Percentiles rank a stretch among this genome's conserved stretches.
Evolutionary conservation across 2,329 filamentous ascomycete genomes (phyloP).

Genomic region (Penicillium aurantiogriseum): DNA sequence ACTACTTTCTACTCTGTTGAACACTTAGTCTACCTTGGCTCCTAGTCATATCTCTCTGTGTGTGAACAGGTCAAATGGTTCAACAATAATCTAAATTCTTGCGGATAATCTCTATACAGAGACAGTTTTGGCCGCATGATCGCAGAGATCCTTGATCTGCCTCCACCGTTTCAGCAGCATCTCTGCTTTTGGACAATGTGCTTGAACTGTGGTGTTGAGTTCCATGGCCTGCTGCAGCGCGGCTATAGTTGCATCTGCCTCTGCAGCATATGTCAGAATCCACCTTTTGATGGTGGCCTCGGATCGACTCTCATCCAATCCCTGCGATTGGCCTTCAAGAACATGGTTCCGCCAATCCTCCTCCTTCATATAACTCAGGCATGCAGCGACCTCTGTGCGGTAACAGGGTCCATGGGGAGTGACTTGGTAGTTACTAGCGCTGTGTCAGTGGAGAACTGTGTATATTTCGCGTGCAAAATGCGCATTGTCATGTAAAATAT

Average conservation of each 20-base stretch:
- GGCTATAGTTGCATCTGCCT: conserved; percentile 32
- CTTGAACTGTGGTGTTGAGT: conserved; percentile 14
- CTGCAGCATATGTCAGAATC: conserved; percentile 36
- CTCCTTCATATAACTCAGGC: conserved; percentile 40
- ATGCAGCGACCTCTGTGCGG: conserved; percentile 44
- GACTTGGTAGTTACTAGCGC: conserved; percentile 42
- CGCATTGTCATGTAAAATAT: conserved; percentile 6
- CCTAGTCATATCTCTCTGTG: not conserved
- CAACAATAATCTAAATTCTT: not conserved
- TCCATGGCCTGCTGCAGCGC: conserved; percentile 23
- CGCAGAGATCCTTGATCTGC: conserved; percentile 39
- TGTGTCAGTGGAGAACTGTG: conserved; percentile 5
- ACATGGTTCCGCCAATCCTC: conserved; percentile 42
- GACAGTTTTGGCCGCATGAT: conserved; percentile 25
- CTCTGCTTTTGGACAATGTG: conserved; percentile 25
- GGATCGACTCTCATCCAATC: conserved; percentile 32
- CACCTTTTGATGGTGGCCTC: conserved; percentile 36
- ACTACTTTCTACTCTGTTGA: not conserved
- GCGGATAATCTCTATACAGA: conserved; percentile 13
- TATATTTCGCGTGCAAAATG: not conserved
- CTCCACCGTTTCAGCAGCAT: conserved; percentile 38
- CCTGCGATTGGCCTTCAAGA: conserved; percentile 35
- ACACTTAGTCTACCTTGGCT: not conserved
- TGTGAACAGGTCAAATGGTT: not conserved
- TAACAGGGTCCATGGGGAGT: conserved; percentile 41